Conservation (phyloP, 2,329 filamentous ascomycete genomes). For the Tolypocladium cylindrosporum region DNA sequence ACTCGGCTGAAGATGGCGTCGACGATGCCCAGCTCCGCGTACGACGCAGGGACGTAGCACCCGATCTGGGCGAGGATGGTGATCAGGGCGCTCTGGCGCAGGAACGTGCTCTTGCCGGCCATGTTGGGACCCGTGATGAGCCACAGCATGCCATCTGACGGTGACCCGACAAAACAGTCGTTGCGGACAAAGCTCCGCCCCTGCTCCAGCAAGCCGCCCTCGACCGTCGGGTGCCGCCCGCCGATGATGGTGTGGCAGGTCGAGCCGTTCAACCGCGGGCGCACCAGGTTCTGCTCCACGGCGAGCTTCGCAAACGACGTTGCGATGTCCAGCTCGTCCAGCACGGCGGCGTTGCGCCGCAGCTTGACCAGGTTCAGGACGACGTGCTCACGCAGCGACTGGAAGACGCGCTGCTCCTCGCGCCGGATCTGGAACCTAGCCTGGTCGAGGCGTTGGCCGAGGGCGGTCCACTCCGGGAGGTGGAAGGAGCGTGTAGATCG, state of each 20-base stretch:
- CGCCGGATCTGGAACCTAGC: slow-evolving; percentile 65
- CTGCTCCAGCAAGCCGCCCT: slow-evolving; percentile 67
- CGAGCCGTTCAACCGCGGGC: slow-evolving; percentile 60
- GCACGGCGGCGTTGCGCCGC: slow-evolving; percentile 77
- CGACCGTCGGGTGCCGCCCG: slow-evolving; percentile 87
- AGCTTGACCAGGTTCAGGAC: slow-evolving; percentile 76
- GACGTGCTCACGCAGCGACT: slow-evolving; percentile 62
- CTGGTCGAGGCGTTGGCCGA: slow-evolving; percentile 74
- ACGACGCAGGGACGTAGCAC: slow-evolving; percentile 81
- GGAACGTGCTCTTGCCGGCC: slow-evolving; percentile 93
- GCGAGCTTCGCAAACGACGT: slow-evolving; percentile 79
- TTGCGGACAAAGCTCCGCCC: slow-evolving; percentile 78
- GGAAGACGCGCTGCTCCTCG: slow-evolving; percentile 78
- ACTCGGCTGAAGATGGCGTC: slow-evolving; percentile 92
- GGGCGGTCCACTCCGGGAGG: slow-evolving; percentile 68
- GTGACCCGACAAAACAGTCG: slow-evolving; percentile 71
- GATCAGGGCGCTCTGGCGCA: slow-evolving; percentile 91
- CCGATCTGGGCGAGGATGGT: slow-evolving; percentile 89
- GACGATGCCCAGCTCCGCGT: slow-evolving; percentile 81
- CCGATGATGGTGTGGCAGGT: slow-evolving; percentile 67
- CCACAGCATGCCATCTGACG: slow-evolving; percentile 54
- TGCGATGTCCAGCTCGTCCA: slow-evolving; percentile 88
- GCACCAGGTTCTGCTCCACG: slow-evolving; percentile 58
- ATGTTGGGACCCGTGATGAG: slow-evolving; percentile 85
- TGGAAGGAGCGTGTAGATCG: slow-evolving; percentile 82